Base-by-base conservation (phyloP, 2,329 filamentous ascomycete genomes). In the Microcyclosporella mali region DNA sequence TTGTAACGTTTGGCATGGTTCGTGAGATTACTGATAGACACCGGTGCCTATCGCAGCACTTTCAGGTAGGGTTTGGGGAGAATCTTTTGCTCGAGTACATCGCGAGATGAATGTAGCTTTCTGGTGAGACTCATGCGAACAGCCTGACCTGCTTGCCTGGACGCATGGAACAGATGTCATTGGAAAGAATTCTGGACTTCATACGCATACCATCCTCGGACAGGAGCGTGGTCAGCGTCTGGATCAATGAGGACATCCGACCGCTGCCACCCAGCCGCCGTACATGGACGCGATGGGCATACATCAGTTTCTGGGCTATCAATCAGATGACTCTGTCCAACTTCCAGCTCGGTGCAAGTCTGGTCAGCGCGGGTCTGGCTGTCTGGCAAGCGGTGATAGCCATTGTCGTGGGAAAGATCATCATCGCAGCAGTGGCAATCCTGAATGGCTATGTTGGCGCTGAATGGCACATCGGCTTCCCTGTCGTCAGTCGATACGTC, bases 341-440 rank as follows among this genome's bases (percentile, higher is more conserved):
- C 40, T 69, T 61, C 59, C 62, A 64, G 46, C 52, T 62, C 3
- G 65, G 64, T 2, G 57, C 59, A 4, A 60, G 66, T 14, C 56
- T 69, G 10, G 57, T 70, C 8, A 54, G 62, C 2, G 53, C 60
- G 14, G 66, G 68, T 17, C 55, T 70, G 3, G 59, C 61, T 6
- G 66, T 67, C 8, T 70, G 67, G 67, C 66, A 70, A 47, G 59
- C 65, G 2, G 56, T 69, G 32, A 56, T 68, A 31, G 60, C 63
- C 31, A 63, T 62, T 40, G 58, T 71, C 49, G 49, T 69, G 27
- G 68, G 63, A 8, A 67, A 71, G 49, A 47, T 74, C 65, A 70
- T 75, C 56, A 71, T 76, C 48, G 69, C 77, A 33, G 72, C 70
- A 25, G 68, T 78, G 33, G 76, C 82, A n/a, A 81, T 82, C 33